Percentiles rank a stretch among this genome's conserved stretches.
Conservation (phyloP, 2,329 filamentous ascomycete genomes). For the Aspergillus transmontanensis region DNA sequence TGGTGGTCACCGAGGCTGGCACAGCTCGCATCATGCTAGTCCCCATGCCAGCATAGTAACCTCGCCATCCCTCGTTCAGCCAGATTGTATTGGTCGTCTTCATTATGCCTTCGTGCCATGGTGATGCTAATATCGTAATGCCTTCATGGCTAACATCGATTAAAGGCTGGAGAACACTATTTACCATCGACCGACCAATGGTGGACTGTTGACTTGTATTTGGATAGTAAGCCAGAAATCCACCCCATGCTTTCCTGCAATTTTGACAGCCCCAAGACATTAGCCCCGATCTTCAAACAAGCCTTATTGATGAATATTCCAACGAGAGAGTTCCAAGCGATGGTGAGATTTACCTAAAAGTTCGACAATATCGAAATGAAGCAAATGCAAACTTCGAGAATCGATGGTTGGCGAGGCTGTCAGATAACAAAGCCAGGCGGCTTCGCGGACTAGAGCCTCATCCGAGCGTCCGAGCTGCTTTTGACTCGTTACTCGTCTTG, state of each 20-base stretch:
- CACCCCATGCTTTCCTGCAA: not conserved
- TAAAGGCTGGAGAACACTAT: constrained; percentile 23
- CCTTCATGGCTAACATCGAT: constrained; percentile 29
- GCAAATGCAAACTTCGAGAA: constrained; percentile 18
- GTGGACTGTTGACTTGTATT: constrained; percentile 37
- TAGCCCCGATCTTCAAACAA: constrained; percentile 8
- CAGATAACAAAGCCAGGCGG: constrained; percentile 11
- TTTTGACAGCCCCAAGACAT: constrained; percentile 19
- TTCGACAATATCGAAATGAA: constrained; percentile 24
- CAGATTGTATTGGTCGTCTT: no score
- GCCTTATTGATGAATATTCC: constrained; percentile 23
- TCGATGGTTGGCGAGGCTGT: constrained; percentile 22
- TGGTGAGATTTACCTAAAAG: constrained; percentile 26
- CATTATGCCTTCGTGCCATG: no score
- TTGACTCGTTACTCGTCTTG: not conserved
- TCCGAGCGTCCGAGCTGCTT: not conserved
- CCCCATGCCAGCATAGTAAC: no score
- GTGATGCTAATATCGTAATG: constrained; percentile 8
- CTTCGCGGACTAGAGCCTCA: not conserved
- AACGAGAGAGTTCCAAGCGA: constrained; percentile 24
- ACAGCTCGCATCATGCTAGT: no score
- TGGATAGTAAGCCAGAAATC: constrained; percentile 14
- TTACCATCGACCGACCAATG: constrained; percentile 24
- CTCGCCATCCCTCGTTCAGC: no score
- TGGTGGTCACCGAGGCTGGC: no score